Evolutionary conservation across 228 moss, liverwort and hornwort genomes (phyloP), one percentile per base, ranked within the genome.

Genomic region (Sphagnum magellanicum): DNA sequence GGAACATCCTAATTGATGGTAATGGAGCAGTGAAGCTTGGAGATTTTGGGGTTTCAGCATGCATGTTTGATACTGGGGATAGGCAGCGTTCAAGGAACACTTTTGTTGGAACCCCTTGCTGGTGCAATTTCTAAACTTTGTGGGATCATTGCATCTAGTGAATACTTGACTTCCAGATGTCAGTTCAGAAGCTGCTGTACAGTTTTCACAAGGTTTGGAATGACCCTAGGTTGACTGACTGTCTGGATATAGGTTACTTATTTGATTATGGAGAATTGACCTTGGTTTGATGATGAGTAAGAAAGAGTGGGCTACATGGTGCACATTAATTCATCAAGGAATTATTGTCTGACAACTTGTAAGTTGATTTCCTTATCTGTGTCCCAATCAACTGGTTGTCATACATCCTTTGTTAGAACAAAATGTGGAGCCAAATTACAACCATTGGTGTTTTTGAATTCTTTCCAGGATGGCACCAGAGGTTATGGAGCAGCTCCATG

Each of bases 401-500:
- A 32, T 32, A 32, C 32, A 17, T 32, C 0, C 32, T 32, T 32
- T 32, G 32, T 32, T 32, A 55, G 9, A 55, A 55, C 4, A 12
- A 8, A 55, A 12, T 55, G 9, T 55, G 8, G 8, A 3, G 55
- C 55, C 9, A 1, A 8, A 55, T 12, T 55, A 12, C 55, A 8
- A 8, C 3, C 55, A 55, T 55, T 55, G 1, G 12, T 12, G 12
- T 55, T 55, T 12, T 12, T 4, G 55, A 48, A 46, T 48, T 64
- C 59, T 75, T 63, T 78, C 74, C 83, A 88, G 88, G 88, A 98
- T 98, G 97, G 97, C 97, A 49, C 97, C 97, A 51, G 97, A 98
- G 87, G 97, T 98, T 50, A 98, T 98, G 97, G 97, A 98, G 85
- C 97, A 98, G 70, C 81, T 98, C 70, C 97, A 93, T 76, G 97